Conservation (phyloP, 192 early-diverging fungal species). For the Polychytrium aggregatum region DNA sequence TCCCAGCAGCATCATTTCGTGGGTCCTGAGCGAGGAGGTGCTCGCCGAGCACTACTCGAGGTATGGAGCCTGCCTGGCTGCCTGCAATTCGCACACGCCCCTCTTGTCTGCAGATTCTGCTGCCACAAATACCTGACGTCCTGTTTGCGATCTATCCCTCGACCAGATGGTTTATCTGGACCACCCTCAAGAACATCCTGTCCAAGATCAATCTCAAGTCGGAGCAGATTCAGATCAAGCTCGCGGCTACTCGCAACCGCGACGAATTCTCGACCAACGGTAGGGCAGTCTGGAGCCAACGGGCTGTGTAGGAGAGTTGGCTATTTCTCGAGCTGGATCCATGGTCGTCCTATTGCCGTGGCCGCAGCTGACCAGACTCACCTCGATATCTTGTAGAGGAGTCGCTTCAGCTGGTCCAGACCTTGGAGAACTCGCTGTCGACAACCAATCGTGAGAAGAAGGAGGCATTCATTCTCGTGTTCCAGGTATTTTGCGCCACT, state of each 20-base stretch:
- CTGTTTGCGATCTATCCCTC: too few relatives aligned
- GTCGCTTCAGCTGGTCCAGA: too few relatives aligned
- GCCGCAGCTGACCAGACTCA: too few relatives aligned
- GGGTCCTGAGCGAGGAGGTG: constrained; percentile 46
- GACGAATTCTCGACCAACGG: constrained; percentile 22
- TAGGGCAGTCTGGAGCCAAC: constrained; percentile 13
- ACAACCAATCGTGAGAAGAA: constrained; percentile 67
- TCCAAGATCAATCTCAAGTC: constrained; percentile 79
- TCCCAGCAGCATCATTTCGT: constrained; percentile 64
- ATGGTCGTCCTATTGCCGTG: too few relatives aligned
- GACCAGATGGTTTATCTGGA: constrained; percentile 62
- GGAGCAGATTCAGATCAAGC: constrained; percentile 48
- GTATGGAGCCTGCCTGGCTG: too few relatives aligned
- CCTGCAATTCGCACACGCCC: constrained; percentile 19
- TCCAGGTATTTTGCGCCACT: constrained; percentile 42
- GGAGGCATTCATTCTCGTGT: constrained; percentile 63
- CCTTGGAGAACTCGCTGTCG: constrained; percentile 53
- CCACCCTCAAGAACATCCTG: constrained; percentile 73
- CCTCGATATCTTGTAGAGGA: too few relatives aligned
- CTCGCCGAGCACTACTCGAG: constrained; percentile 17
- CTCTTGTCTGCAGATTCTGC: constrained; percentile 14
- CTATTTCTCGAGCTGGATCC: background rate
- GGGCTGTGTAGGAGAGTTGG: constrained; percentile 10
- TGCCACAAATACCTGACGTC: background rate
- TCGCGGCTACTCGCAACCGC: constrained; percentile 16